A percentile compares a stretch with the other conserved stretches of the same genome.
These are phyloP conservation scores for Ilyonectria mors-panacis DNA, from an alignment of 2,329 filamentous ascomycete genomes.

Conservation along the genomic window DNA sequence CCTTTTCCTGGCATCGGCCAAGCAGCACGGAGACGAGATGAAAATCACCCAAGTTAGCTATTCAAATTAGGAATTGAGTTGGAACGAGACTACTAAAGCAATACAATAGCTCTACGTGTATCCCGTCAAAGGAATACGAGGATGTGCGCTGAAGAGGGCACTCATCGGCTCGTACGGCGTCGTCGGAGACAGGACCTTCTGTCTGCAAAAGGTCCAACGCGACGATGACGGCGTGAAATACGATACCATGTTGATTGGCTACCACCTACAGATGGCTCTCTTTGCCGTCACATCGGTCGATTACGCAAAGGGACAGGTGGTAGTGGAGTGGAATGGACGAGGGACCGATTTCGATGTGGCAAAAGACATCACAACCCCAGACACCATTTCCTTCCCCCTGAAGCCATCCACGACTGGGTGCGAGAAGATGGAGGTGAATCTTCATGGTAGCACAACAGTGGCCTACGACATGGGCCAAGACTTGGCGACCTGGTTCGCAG, in stretches of 20 bases:
- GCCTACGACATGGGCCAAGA: slow-evolving; percentile 44
- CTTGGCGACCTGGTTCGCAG: slow-evolving; percentile 39
- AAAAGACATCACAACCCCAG: background rate
- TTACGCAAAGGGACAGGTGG: slow-evolving; percentile 20
- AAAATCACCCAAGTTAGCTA: slow-evolving; percentile 39
- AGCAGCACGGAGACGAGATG: slow-evolving; percentile 16
- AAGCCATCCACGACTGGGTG: slow-evolving; percentile 17
- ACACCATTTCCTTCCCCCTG: slow-evolving; percentile 35
- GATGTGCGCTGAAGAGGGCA: slow-evolving; percentile 32
- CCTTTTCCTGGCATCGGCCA: background rate
- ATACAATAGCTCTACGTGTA: slow-evolving; percentile 40
- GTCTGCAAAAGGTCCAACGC: slow-evolving; percentile 38
- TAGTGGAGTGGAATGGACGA: slow-evolving; percentile 30
- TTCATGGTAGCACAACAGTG: slow-evolving; percentile 36
- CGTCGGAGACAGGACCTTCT: slow-evolving; percentile 43
- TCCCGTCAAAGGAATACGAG: slow-evolving; percentile 41
- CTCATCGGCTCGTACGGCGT: slow-evolving; percentile 34
- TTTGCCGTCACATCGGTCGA: slow-evolving; percentile 31
- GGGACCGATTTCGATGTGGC: slow-evolving; percentile 21
- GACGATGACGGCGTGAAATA: slow-evolving; percentile 14
- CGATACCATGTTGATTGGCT: slow-evolving; percentile 44
- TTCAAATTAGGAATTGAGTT: background rate
- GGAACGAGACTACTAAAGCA: background rate
- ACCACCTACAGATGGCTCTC: slow-evolving; percentile 38
- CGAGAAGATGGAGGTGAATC: slow-evolving; percentile 20